These are phyloP conservation scores for Trichophyton benhamiae DNA, from an alignment of 2,329 filamentous ascomycete species.

Conservation along the genomic window DNA sequence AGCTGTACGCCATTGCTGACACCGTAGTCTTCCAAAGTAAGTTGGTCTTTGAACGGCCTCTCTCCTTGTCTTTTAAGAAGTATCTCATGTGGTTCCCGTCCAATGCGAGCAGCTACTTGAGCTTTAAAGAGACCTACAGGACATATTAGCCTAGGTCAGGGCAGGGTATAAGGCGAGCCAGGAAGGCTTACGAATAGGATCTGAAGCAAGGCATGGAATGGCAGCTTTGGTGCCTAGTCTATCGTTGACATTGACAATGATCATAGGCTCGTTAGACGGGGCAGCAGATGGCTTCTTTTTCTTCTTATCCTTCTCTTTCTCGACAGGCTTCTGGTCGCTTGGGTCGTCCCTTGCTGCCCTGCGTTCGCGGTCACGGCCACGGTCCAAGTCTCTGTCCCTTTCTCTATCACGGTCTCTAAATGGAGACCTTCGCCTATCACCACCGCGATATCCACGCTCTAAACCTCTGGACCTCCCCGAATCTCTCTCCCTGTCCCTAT, in stretches of 20 bases:
- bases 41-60: constrained; percentile 80
- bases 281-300: constrained; percentile 26
- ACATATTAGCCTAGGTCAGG: not conserved
- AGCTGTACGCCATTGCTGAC: constrained; percentile 71
- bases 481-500: constrained; percentile 27
- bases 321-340: constrained; percentile 13
- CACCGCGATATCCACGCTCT: constrained; percentile 41
- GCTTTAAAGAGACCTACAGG: constrained; percentile 63
- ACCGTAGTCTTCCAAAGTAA: constrained; percentile 85
- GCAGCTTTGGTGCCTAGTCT: constrained; percentile 90
- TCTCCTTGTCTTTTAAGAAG: constrained; percentile 85
- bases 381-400: constrained; percentile 19
- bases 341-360: constrained; percentile 18
- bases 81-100: constrained; percentile 80
- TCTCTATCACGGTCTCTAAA: constrained; percentile 17
- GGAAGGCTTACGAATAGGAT: constrained; percentile 51
- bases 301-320: constrained; percentile 29
- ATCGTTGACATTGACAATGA: constrained; percentile 87
- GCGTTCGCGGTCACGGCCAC: constrained; percentile 18
- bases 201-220: constrained; percentile 76
- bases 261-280: constrained; percentile 60
- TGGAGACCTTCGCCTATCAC: constrained; percentile 10
- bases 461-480: constrained; percentile 33
- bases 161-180: not conserved
- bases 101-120: constrained; percentile 79